Evolutionary conservation across 2,329 filamentous ascomycete species (phyloP).

Genomic region (Claviceps lovelessii): DNA sequence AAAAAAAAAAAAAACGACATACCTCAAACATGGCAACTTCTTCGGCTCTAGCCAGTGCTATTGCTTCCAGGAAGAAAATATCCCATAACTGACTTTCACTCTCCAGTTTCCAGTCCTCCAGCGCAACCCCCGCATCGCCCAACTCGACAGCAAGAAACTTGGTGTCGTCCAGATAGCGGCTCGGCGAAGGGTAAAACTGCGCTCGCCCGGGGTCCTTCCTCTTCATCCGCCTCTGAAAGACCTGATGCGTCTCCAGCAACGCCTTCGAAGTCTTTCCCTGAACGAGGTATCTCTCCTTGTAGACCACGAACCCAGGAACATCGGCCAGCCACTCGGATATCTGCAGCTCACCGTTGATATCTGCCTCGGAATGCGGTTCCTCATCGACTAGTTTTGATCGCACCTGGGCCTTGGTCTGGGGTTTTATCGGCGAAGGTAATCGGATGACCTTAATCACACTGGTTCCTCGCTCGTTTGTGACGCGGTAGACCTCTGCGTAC

Average conservation of each 20-base stretch:
- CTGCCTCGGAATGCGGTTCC: slow-evolving; percentile 38
- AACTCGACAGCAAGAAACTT: slow-evolving; percentile 48
- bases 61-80: slow-evolving; percentile 44
- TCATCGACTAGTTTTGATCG: slow-evolving; percentile 42
- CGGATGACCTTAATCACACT: slow-evolving; percentile 54
- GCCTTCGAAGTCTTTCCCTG: slow-evolving; percentile 38
- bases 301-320: slow-evolving; percentile 50
- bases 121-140: slow-evolving; percentile 44
- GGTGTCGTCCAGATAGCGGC: slow-evolving; percentile 42
- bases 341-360: slow-evolving; percentile 43
- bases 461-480: slow-evolving; percentile 43
- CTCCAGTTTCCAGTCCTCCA: slow-evolving; percentile 42
- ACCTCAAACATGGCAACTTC: slow-evolving; percentile 46
- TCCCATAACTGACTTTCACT: slow-evolving; percentile 45
- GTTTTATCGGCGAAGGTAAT: slow-evolving; percentile 41
- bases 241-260: slow-evolving; percentile 45
- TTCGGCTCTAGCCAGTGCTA: slow-evolving; percentile 47
- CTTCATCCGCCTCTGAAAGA: slow-evolving; percentile 39
- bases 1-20: slow-evolving; percentile 6
- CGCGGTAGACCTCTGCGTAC: slow-evolving; percentile 51
- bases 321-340: slow-evolving; percentile 52
- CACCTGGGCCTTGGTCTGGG: slow-evolving; percentile 42
- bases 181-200: slow-evolving; percentile 49
- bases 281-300: slow-evolving; percentile 50
- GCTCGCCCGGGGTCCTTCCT: slow-evolving; percentile 39